Base-by-base conservation (phyloP, 768 basidiomycete species). In the Galerina sulciceps region DNA sequence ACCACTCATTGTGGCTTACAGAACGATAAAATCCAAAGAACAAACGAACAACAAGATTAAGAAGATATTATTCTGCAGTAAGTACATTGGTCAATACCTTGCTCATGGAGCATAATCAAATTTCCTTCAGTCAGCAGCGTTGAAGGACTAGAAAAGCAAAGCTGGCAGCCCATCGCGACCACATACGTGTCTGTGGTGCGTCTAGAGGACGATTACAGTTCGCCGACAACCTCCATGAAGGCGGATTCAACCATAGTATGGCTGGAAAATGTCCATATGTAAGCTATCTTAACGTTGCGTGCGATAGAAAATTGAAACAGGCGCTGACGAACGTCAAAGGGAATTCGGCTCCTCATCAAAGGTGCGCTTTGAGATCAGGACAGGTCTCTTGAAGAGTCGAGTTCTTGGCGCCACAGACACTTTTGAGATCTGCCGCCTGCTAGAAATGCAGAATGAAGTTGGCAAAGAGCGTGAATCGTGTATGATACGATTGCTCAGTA, bases 181-280 rank as follows among this genome's bases (percentile, higher is more conserved):
- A 65, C 60, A 20, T 65, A 42, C 17, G 48, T 69, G 2, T 60
- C 62, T 2, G 50, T 69, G 31, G 63, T 64, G 59, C 58, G 46
- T n/a, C 41, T 65, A 65, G 45, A 61, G 59, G 6, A 61, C 49
- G 17, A 57, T 65, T 43, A 58, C 57, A 2, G 43, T 60, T 31
- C 26, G 37, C 31, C 53, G 4, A 69, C 67, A 1, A 64, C 65
- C 18, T 53, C 54, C 26, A 63, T 59, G 58, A 66, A 62, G 53
- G 59, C 13, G 38, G 42, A 42, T 38, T 11, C 60, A 18, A 34
- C 45, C 4, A 65, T 66, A 4, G 17, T 46, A 22, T 69, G 67
- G 67, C 55, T 50, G 8, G 65, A 69, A 37, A 69, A 69, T 46
- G 37, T 66, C 52, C 65, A 64, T 66, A 48, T 35, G 62, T 54